Base-by-base conservation (phyloP, 2,329 filamentous ascomycete species). In the Septoria petroselini region DNA sequence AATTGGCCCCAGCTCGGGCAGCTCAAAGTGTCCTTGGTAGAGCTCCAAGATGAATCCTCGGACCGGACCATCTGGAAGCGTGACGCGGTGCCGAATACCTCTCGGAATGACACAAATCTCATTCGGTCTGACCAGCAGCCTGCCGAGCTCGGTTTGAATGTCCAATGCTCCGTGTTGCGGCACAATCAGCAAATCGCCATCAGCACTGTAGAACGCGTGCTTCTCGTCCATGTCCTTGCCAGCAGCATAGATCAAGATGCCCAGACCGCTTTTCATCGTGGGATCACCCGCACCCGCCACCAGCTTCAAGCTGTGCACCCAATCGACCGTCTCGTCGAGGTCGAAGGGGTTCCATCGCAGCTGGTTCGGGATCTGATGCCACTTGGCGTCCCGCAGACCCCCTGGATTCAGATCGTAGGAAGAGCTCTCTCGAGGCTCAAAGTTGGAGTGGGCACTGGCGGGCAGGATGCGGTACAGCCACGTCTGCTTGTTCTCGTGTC, bases 211-310 rank as follows among this genome's bases (percentile, higher is more conserved):
- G 67, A 91, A 94, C 0, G 88, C 88, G 41, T 84, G 76, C 31
- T 80, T 79, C n/a, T 76, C 71, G 41, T 76, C 75, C 90, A 95
- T 95, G 64, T 84, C 82, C 66, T 80, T 84, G 15, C 86, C 87
- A 0, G 85, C 87, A 1, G 86, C 84, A 64, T 88, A 95, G 49
- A 93, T 81, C 68, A 86, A 84, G 53, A 93, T 89, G 17, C 86
- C 89, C 34, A 94, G 62, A 0, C 90, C 90, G 14, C 80, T 75
- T 71, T 95, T 95, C 67, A 85, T 77, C 0, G 84, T 85, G 0
- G 88, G 83, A 60, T 93, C 86, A 12, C 90, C 90, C 0, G 88
- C 82, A 3, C 88, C 88, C 1, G 86, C 88, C 8, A 95, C 76
- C 15, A 91, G 76, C 52, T 85, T 82, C 56, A 91, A 70, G 48